Base-by-base conservation (phyloP, 2,329 filamentous ascomycete species). In the Exophiala lecanii-corni region DNA sequence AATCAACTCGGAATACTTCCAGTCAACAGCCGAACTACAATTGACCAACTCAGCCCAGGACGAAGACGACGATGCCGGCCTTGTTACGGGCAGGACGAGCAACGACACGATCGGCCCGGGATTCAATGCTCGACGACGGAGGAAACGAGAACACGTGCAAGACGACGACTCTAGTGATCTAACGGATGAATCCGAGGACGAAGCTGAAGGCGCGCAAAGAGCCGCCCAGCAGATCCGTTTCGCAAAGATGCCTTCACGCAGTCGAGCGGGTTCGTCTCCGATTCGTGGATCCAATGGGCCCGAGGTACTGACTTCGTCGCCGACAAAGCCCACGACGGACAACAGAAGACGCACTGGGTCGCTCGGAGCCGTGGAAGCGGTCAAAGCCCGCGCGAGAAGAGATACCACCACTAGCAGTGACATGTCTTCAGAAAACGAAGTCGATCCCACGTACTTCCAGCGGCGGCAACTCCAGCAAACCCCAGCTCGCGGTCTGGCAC, bases 201-300 rank as follows among this genome's bases (percentile, higher is more conserved):
- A 81, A 34, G 70, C 68, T 2, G 74, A 79, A 16, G 60, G 57
- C 28, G 54, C 53, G 33, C 59, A 61, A 54, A 63, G 84, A 41
- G 84, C 86, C 33, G 84, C 84, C 2, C 87, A 94, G 61, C 87
- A 94, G 62, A 95, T 97, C 62, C 89, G 91, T 60, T 98, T 98
- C 65, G 81, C 85, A 36, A 97, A 97, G 67, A 91, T 96, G 86
- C 91, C 92, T 1, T 76, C 95, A 32, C 79, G 89, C 20, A 81
- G 81, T 54, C 81, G 91, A 43, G 86, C 89, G 18, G 91, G 87
- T 9, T 96, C 89, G 1, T 96, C 91, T 36, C 91, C 91, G 3
- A 81, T 86, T 26, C 82, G 87, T 35, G 69, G 66, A 20, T 66
- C 65, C 20, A 66, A 69, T 48, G 44, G 63, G 59, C 65, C 68